Base-by-base conservation (phyloP, 768 basidiomycete species). In the Russula vinacea region DNA sequence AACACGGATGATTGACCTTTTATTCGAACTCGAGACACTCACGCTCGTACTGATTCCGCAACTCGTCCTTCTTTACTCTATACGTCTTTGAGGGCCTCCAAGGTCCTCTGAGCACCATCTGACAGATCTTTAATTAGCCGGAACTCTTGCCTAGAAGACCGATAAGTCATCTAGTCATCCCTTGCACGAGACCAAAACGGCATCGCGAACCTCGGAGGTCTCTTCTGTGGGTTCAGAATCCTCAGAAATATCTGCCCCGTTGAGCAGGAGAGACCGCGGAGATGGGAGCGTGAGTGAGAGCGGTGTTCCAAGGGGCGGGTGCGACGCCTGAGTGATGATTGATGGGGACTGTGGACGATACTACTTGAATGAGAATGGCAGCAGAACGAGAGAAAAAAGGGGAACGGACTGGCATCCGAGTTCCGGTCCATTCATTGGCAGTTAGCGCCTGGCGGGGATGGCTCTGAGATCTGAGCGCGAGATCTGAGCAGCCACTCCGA, bases 11-110 rank as follows among this genome's bases (percentile, higher is more conserved):
- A 29, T 5, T 29, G 29, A 29, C 29, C 37, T 97, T 79, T 94
- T 92, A 81, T 98, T n/a, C n/a, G n/a, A n/a, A n/a, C n/a, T n/a
- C n/a, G n/a, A 97, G 80, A 71, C 94, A 92, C 76, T 98, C 96
- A 73, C 87, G 84, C 77, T 98, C 96, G 81, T 95, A 29, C 29
- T 29, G 29, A 29, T 90, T 89, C 74, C 97, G 93, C 50, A 98
- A 82, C 70, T 92, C 88, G 68, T 29, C 5, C 29, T 29, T 29
- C 29, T 29, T 29, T 29, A 29, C 29, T 87, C 78, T 93, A 87
- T 70, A 85, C 85, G 58, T 94, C 96, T 76, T 97, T 96, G 73
- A 98, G 81, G 16, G 87, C 96, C 77, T 94, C 91, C 70, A 98
- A 78, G 71, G 86, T 90, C 75, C 85, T 80, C 78, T 90, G 90